Conservation (phyloP, 2,329 filamentous ascomycete species). For the Claviceps monticola region DNA sequence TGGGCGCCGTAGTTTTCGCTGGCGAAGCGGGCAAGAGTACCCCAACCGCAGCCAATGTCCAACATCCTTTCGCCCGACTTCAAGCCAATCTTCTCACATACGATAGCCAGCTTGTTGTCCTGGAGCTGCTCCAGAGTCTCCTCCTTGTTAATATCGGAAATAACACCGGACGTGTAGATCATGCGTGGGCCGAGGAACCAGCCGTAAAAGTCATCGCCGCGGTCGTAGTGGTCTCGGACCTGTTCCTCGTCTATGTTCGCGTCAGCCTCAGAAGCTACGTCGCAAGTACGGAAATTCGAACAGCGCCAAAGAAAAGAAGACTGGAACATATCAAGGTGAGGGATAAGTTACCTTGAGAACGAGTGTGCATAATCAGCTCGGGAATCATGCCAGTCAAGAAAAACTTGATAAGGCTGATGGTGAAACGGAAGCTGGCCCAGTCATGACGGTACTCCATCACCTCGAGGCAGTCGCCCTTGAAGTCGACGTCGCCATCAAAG, state of each 20-base stretch:
- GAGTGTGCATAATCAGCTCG: constrained; percentile 84
- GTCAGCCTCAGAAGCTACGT: constrained; percentile 7
- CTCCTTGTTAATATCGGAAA: constrained; percentile 74
- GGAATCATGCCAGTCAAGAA: constrained; percentile 80
- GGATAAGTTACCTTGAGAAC: constrained; percentile 50
- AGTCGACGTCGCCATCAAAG: constrained; percentile 86
- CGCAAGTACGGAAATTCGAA: background rate
- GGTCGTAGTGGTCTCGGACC: constrained; percentile 94
- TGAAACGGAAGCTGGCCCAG: constrained; percentile 93
- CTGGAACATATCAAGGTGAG: background rate
- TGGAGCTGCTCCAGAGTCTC: constrained; percentile 90
- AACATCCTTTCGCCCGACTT: constrained; percentile 71
- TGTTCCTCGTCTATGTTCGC: constrained; percentile 62
- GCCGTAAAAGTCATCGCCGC: constrained; percentile 94
- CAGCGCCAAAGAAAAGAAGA: background rate
- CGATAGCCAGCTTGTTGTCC: constrained; percentile 90
- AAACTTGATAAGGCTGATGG: constrained; percentile 69
- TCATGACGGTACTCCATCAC: constrained; percentile 89
- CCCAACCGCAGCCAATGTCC: constrained; percentile 97
- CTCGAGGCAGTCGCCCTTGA: constrained; percentile 87
- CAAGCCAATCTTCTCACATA: constrained; percentile 89
- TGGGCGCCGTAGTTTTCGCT: constrained; percentile 80
- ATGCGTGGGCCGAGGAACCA: constrained; percentile 98
- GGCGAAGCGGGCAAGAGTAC: constrained; percentile 86
- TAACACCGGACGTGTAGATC: constrained; percentile 95